These are phyloP conservation scores for Pseudocercospora vitis DNA, from an alignment of 2,329 filamentous ascomycete species.

Conservation along the genomic window DNA sequence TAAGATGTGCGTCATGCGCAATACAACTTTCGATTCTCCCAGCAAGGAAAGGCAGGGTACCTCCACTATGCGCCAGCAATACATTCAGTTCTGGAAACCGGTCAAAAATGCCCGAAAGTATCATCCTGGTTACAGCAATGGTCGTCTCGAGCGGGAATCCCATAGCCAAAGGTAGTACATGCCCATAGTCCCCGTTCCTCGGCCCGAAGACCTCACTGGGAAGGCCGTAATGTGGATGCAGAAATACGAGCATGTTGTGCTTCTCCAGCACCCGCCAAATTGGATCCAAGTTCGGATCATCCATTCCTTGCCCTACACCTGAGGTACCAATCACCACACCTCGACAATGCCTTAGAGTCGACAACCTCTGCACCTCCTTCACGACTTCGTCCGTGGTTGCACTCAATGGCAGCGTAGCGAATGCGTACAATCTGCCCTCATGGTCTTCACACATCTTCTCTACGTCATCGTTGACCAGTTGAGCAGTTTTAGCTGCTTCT, in stretches of 20 bases:
- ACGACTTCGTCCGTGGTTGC: conserved; percentile 63
- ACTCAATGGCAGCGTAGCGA: conserved; percentile 76
- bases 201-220: conserved; percentile 78
- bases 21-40: conserved; percentile 87
- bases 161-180: conserved; percentile 80
- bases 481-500: conserved; percentile 64
- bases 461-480: conserved; percentile 74
- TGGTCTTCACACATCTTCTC: conserved; percentile 67
- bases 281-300: conserved; percentile 71
- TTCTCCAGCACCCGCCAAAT: conserved; percentile 70
- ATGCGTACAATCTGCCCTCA: conserved; percentile 73
- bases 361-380: conserved; percentile 64
- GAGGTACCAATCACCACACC: conserved; percentile 89
- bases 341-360: conserved; percentile 64
- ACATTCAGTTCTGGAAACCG: conserved; percentile 67
- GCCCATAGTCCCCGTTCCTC: conserved; percentile 72
- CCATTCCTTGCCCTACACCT: conserved; percentile 75
- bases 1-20: conserved; percentile 73
- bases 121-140: conserved; percentile 84
- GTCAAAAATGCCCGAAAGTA: conserved; percentile 83
- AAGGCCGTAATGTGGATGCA: conserved; percentile 91
- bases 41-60: conserved; percentile 83
- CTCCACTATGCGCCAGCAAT: conserved; percentile 83
- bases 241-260: conserved; percentile 67
- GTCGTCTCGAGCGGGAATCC: conserved; percentile 93